Conservation (phyloP, 495 filamentous ascomycete genomes). For the Penicillium pulvis region DNA sequence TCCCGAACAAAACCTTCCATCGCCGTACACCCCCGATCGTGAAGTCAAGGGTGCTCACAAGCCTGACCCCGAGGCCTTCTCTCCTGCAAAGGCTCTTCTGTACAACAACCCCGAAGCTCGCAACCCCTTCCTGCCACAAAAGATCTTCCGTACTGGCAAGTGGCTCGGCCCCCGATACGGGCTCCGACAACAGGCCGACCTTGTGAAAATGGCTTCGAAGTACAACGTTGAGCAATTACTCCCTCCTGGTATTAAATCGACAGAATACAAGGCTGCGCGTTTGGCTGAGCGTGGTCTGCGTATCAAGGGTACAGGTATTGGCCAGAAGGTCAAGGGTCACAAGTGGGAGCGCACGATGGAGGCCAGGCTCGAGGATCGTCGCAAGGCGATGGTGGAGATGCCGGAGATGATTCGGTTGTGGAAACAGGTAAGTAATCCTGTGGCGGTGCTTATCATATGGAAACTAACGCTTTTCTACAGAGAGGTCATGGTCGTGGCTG, state of each 20-base stretch:
- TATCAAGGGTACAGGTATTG: constrained; percentile 88
- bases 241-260: constrained; percentile 75
- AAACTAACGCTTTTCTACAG: constrained; percentile 49
- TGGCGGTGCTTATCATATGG: not conserved
- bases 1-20: constrained; percentile 34
- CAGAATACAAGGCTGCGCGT: constrained; percentile 64
- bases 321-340: constrained; percentile 94
- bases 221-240: constrained; percentile 84
- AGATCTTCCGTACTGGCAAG: constrained; percentile 68
- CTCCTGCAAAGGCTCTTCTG: constrained; percentile 39
- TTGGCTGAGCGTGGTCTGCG: constrained; percentile 71
- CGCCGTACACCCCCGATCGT: constrained; percentile 50
- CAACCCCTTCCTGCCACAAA: constrained; percentile 77
- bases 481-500: constrained; percentile 83
- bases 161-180: constrained; percentile 84
- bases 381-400: constrained; percentile 93
- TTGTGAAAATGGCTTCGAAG: constrained; percentile 81
- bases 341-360: constrained; percentile 86
- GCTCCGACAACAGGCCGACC: constrained; percentile 83
- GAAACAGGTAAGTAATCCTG: constrained; percentile 73
- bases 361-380: constrained; percentile 79
- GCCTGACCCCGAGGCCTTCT: constrained; percentile 36
- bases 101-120: constrained; percentile 37
- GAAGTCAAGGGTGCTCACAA: constrained; percentile 46
- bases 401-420: constrained; percentile 84